Evolutionary conservation across 768 basidiomycete genomes (phyloP), one percentile per base, ranked within the genome.

Genomic region (Podaxis sp.): DNA sequence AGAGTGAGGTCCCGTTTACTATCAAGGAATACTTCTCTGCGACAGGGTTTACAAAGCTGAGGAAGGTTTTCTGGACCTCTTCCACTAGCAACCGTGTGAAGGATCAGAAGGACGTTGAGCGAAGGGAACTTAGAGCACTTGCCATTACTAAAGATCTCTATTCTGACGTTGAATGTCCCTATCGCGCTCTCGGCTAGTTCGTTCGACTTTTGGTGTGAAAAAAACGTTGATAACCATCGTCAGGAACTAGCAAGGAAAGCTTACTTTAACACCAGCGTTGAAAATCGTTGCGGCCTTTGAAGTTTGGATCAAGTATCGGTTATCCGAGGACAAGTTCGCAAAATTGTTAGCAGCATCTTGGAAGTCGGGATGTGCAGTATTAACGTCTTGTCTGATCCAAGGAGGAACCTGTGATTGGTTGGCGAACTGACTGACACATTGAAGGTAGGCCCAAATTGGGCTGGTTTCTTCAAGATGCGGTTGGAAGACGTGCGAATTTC

Each of bases 271-370:
- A 9, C 72, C 72, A 19, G 69, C 72, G 37, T 70, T 65, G 54
- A 71, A 72, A 24, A 72, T 70, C 2, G 72, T 73, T 4, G 72
- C 64, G 4, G 71, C 72, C 55, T 73, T 72, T 4, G 70, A 71
- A 0, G 72, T 73, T 40, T 73, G 71, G 13, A 73, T 61, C 13
- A 73, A 66, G 60, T 71, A 73, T 24, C 68, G 63, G 61, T 73
- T 72, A 17, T 46, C 59, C 2, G 54, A 37, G 0, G 69, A 69
- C 4, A 61, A 66, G 25, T 67, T 46, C 1, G 72, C 69, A 33
- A 73, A 73, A 25, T 64, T 64, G 4, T 63, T 40, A 4, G 72
- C 72, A 1, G 68, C 66, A 6, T 61, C 51, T 19, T 66, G 51
- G 61, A 70, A 66, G 25, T 72, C 51, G 13, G 72, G 72, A 24